Percentiles rank a stretch among this genome's conserved stretches.
phyloP scores from a whole-genome alignment of 495 filamentous ascomycete genomes.

The Talaromyces adpressus region DNA sequence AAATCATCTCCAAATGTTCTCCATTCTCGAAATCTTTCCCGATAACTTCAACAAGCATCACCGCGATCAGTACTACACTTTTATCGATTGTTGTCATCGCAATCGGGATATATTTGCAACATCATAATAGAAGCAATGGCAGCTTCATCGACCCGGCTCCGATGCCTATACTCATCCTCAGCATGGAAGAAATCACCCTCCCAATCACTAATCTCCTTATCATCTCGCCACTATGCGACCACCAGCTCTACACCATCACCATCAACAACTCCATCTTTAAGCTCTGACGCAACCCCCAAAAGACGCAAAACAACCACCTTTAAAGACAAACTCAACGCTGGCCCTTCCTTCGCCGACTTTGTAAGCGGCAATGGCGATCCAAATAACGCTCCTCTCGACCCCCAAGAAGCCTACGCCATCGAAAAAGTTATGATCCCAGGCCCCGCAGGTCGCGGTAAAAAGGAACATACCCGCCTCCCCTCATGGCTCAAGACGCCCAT shows the following conservation, averaged over 20 bases:
- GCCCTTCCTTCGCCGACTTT: conserved; percentile 84
- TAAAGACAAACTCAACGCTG: conserved; percentile 69
- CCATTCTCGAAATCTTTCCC: conserved; percentile 9
- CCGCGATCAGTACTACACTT: not conserved
- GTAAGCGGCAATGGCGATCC: conserved; percentile 37
- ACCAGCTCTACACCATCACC: conserved; percentile 24
- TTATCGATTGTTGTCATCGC: not conserved
- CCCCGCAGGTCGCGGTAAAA: conserved; percentile 61
- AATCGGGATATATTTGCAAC: not conserved
- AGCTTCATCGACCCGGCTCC: conserved; percentile 27
- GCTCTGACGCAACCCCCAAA: conserved; percentile 19
- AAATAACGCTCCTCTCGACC: conserved; percentile 52
- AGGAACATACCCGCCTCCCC: conserved; percentile 84
- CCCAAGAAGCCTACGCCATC: conserved; percentile 50
- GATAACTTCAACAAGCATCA: conserved; percentile 6
- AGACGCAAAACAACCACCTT: conserved; percentile 61
- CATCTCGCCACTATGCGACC: conserved; percentile 34
- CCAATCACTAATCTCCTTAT: conserved; percentile 13
- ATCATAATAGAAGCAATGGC: conserved; percentile 20
- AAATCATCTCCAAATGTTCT: not conserved
- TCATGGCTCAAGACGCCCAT: conserved; percentile 96
- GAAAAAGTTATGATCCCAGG: conserved; percentile 69
- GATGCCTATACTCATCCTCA: conserved; percentile 27
- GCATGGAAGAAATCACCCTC: conserved; percentile 13
- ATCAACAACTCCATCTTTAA: conserved; percentile 18